A percentile compares a stretch with the other conserved stretches of the same genome.
Evolutionary conservation across 1,139 yeast genomes (phyloP).

Genomic region (Diutina pseudorugosa): DNA sequence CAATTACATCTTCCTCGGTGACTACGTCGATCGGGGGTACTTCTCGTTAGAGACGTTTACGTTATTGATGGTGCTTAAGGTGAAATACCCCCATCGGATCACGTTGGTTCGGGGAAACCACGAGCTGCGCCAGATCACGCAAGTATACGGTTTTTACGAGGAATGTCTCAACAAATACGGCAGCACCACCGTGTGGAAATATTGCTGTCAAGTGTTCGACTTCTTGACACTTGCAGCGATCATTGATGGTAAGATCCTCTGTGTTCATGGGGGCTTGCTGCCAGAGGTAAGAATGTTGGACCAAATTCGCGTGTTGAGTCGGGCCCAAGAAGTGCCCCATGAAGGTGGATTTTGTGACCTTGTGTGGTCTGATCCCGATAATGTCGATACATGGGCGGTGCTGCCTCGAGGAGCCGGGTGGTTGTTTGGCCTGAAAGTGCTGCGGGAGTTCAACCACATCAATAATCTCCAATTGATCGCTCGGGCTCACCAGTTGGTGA

Average conservation of each 20-base stretch:
- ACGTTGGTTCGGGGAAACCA: slow-evolving; percentile 91
- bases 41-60: slow-evolving; percentile 89
- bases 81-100: slow-evolving; percentile 72
- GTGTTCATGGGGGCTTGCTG: slow-evolving; percentile 78
- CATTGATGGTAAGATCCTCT: slow-evolving; percentile 82
- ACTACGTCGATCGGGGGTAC: slow-evolving; percentile 95
- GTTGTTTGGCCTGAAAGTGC: slow-evolving; percentile 42
- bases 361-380: slow-evolving; percentile 6
- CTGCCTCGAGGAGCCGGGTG: slow-evolving; percentile 98
- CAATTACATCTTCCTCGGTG: slow-evolving; percentile 81
- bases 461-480: slow-evolving; percentile 83
- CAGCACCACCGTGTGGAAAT: slow-evolving; percentile 95
- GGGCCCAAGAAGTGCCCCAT: slow-evolving; percentile 6
- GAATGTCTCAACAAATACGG: slow-evolving; percentile 90
- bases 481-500: slow-evolving; percentile 94
- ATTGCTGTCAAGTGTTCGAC: slow-evolving; percentile 94
- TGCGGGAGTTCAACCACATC: slow-evolving; percentile 67
- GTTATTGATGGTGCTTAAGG: slow-evolving; percentile 79
- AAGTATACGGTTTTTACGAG: slow-evolving; percentile 85
- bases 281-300: slow-evolving; percentile 6
- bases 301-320: slow-evolving; percentile 5
- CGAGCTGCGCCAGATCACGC: slow-evolving; percentile 90
- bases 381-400: slow-evolving; percentile 92
- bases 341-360: slow-evolving; percentile 6
- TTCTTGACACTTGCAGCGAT: slow-evolving; percentile 88